Base-by-base conservation (phyloP, 208 protist species). In the Acanthamoeba healyi region DNA sequence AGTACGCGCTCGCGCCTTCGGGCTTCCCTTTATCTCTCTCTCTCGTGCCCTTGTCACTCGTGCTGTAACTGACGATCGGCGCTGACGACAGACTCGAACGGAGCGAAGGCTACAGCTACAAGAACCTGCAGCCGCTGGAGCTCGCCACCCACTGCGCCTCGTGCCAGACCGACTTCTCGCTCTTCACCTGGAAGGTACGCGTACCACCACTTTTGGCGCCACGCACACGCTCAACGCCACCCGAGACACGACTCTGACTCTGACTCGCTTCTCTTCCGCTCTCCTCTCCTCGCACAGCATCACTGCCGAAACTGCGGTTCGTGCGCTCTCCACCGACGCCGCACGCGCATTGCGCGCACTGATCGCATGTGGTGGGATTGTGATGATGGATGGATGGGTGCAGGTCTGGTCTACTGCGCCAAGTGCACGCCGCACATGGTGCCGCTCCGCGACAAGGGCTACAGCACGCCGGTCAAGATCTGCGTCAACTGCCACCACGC, bases 81-180 rank as follows among this genome's bases (percentile, higher is more conserved):
- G 49, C 49, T 54, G 10, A 54, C 49, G 49, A 44, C 32, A 86
- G 77, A 44, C 19, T 49, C 17, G 77, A 86, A 22, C 40, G 77
- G 38, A 86, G 77, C 29, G 77, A 86, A 24, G 77, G 77, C n/a
- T 86, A 86, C 77, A 86, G 77, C 77, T 40, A 86, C 44, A 86
- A 58, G 44, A 86, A 86, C 77, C 58, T 17, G 77, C 77, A 86
- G 46, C 77, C 77, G 10, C 44, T 61, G 3, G 77, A 86, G 77
- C 77, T 86, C 34, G 77, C 77, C 46, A 86, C 42, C 24, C 77
- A 86, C 10, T 86, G 77, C 46, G 77, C 77, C 15, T 4, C 77
- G 24, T 86, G 77, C 46, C 77, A 86, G 44, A 38, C 77, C 32
- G 77, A 86, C 44, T 86, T 86, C 29, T 86, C 77, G 10, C 40